Evolutionary conservation across 345 rosid species (phyloP).

Genomic region (Luvunga scandens): DNA sequence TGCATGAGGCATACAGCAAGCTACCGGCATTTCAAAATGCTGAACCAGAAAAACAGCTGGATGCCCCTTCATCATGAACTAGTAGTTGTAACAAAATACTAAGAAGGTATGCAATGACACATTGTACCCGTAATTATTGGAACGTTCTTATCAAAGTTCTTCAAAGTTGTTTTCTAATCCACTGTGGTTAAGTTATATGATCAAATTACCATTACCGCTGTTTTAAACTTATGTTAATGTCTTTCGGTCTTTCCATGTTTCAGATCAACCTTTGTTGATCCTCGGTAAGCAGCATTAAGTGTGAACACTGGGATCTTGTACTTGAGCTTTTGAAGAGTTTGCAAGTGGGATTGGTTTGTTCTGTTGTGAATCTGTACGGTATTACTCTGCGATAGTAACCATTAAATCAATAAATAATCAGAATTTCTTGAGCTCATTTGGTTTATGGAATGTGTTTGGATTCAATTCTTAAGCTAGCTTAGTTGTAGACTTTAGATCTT

Average conservation of each 20-base stretch:
- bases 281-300: background rate
- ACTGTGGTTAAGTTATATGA: background rate
- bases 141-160: background rate
- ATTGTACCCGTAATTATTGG: background rate
- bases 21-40: slow-evolving; percentile 45
- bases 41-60: slow-evolving; percentile 47
- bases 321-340: background rate
- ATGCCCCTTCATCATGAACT: slow-evolving; percentile 26
- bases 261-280: background rate
- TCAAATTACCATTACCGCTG: background rate
- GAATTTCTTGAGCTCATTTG: background rate
- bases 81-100: background rate
- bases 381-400: background rate
- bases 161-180: background rate
- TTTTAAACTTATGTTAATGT: background rate
- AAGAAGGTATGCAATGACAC: background rate
- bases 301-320: background rate
- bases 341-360: background rate
- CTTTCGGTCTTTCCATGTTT: background rate
- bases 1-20: slow-evolving; percentile 54
- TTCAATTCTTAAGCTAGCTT: too few species aligned
- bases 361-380: background rate
- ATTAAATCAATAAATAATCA: background rate
- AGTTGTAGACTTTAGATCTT: too few species aligned
- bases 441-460: too few species aligned